Conservation (phyloP, 352 stramenopile genomes). For the Phytophthora lateralis region DNA sequence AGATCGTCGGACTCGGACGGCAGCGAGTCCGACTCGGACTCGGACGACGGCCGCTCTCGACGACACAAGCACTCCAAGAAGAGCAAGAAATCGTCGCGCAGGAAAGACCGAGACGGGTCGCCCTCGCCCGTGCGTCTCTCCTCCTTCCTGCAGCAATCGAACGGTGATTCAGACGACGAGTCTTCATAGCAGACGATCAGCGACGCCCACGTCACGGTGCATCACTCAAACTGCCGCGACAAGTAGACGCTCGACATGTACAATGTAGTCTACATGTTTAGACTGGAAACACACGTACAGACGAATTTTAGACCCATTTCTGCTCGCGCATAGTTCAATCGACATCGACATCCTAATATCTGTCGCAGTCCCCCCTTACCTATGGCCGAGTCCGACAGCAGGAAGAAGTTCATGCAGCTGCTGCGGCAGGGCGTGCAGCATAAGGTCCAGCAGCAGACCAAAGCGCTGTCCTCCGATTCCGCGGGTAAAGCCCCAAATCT, state of each 20-base stretch:
- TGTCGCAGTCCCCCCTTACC: constrained; percentile 5
- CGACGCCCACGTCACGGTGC: not conserved
- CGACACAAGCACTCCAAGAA: constrained; percentile 43
- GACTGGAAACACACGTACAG: constrained; percentile 22
- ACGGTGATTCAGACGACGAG: constrained; percentile 31
- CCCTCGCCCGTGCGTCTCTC: constrained; percentile 83
- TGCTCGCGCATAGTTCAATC: constrained; percentile 28
- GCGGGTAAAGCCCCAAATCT: constrained; percentile 8
- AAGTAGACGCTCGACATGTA: constrained; percentile 1
- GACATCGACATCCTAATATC: constrained; percentile 14
- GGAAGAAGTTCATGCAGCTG: constrained; percentile 56
- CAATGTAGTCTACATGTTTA: constrained; percentile 12
- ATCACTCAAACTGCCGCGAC: not conserved
- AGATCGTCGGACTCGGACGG: constrained; percentile 54
- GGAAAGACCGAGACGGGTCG: constrained; percentile 47
- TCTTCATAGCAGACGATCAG: constrained; percentile 22
- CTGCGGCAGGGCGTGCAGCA: constrained; percentile 65
- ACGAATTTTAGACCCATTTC: constrained; percentile 21
- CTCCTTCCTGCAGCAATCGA: constrained; percentile 89
- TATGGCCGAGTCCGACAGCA: constrained; percentile 34
- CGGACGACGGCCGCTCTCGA: constrained; percentile 36
- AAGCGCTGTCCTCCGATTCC: constrained; percentile 13
- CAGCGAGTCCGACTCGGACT: constrained; percentile 27
- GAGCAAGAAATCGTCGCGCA: constrained; percentile 48
- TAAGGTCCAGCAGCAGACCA: constrained; percentile 45